A percentile compares a stretch with the other conserved stretches of the same genome.
Conservation (phyloP, 768 basidiomycete species). For the Crepidotus variabilis region DNA sequence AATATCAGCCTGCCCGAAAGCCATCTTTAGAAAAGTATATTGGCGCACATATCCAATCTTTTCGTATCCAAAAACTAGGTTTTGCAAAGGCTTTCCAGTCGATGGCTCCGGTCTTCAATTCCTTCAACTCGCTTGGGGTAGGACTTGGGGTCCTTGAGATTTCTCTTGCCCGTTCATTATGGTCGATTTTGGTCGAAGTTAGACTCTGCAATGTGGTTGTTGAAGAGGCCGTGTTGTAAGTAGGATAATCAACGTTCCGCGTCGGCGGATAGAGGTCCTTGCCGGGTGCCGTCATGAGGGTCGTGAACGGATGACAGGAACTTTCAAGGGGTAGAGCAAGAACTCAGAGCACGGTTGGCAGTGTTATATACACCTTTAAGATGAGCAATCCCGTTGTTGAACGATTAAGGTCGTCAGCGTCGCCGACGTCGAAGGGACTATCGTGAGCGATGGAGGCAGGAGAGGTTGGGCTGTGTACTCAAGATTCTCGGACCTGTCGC, state of each 20-base stretch:
- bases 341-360: neutral
- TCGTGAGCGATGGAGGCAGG: neutral
- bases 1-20: neutral
- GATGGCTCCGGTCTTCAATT: constrained; percentile 39
- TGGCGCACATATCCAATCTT: constrained; percentile 52
- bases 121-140: constrained; percentile 54
- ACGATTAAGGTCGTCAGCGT: neutral
- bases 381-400: neutral
- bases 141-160: constrained; percentile 53
- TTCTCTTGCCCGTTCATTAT: neutral
- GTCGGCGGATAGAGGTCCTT: constrained; percentile 11
- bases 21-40: neutral
- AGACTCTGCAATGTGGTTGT: neutral
- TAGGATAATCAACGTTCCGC: constrained; percentile 10
- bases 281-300: neutral
- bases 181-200: neutral
- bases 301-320: neutral
- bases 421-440: neutral
- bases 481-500: neutral
- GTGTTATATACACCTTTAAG: neutral
- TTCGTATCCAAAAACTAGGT: constrained; percentile 51
- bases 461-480: neutral
- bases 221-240: constrained; percentile 7
- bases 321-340: no score
- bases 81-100: constrained; percentile 40